Base-by-base conservation (phyloP, 495 filamentous ascomycete genomes). In the Xylaria flabelliformis region DNA sequence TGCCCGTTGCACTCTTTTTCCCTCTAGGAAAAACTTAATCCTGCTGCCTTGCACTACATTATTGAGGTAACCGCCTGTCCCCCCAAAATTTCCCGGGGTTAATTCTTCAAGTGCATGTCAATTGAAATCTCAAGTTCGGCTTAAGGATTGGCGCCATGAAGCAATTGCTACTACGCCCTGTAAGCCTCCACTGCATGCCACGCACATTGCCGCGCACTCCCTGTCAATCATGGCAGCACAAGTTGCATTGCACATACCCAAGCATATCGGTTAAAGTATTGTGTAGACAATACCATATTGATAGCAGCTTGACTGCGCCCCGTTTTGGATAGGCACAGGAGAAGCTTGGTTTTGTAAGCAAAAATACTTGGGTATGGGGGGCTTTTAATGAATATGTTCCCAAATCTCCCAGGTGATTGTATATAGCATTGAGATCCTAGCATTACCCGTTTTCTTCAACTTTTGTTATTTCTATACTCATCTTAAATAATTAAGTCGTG, bases 401-500 rank as follows among this genome's bases (percentile, higher is more conserved):
- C 10, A 24, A 51, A 19, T 51, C 9, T 34, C 55, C 5, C 1
- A 4, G 32, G 26, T 50, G 9, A 17, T 29, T 24, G n/a, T 64
- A 15, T 46, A 34, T 46, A 34, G 46, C 24, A 53, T 66, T 21
- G 55, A 58, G 15, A 2, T 39, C n/a, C n/a, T 66, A 29, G 29
- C 62, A 36, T 13, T 66, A 36, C 5, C 44, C 29, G 36, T 6
- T 39, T 32, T 39, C 15, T 50, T 50, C 2, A 55, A 56, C 53
- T 51, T 70, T 41, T 12, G 34, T 74, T 67, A 69, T 71, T 73
- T 74, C 68, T 73, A 74, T 76, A 29, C 44, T 48, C 44, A 21
- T 73, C 32, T 67, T 56, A 72, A 70, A 70, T 74, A 10, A 56
- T 24, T 44, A 50, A 32, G 21, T 32, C n/a, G 48, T 51, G 17